Base-by-base conservation (phyloP, 73 alveolate species). In the Urostyla sp. region DNA sequence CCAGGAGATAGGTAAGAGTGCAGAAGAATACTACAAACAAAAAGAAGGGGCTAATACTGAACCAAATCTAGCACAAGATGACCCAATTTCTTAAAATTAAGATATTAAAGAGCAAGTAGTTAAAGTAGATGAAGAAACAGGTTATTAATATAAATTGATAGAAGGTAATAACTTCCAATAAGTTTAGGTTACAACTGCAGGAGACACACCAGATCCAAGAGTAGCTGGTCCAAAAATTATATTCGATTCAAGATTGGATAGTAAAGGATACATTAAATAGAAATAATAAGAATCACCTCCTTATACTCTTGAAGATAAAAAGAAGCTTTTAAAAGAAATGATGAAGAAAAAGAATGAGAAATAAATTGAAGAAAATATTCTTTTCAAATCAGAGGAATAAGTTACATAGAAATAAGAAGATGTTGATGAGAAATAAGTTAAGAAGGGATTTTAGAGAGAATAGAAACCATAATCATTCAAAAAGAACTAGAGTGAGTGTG, bases 1-100 rank as follows among this genome's bases (percentile, higher is more conserved):
- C 49, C 40, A 72, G 56, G 52, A 75, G 46, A 72, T 84, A 8
- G 92, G 92, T 26, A 84, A 74, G 40, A 60, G 58, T 0, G 84
- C 91, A 8, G 72, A 74, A 30, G 86, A 74, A n/a, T 53, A 74
- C 28, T 74, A 74, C 23, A 18, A 74, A 26, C 50, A 74, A 31
- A 35, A 10, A n/a, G 76, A 53, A 56, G 2, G 1, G 79, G 50
- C 11, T 2, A 46, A 28, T 23, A 15, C 32, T 7, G 3, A 30
- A 48, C 57, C 24, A 7, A 51, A 13, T 5, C 20, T 26, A 20
- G 7, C 18, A 26, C 73, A 46, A 7, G 53, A 20, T 46, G 26
- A 20, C 26, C 20, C 50, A n/a, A n/a, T n/a, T n/a, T n/a, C n/a
- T n/a, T n/a, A 7, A 1, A 36, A 52, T 36, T 26, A 51, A 37